Base-by-base conservation (phyloP, 2,329 filamentous ascomycete species). In the Apiospora malaysiana region DNA sequence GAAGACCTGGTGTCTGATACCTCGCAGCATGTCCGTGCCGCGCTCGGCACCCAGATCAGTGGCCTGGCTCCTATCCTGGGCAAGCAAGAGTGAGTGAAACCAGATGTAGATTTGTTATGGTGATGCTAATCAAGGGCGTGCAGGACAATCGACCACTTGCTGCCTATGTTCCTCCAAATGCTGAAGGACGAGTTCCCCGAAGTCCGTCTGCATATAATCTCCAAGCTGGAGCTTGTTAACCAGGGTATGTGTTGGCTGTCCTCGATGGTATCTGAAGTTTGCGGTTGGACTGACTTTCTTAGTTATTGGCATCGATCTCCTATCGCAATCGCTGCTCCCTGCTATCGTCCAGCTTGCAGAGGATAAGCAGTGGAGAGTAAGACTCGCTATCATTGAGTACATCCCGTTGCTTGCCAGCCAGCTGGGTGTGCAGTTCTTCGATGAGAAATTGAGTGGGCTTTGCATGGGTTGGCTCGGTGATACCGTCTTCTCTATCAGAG, bases 401-500 rank as follows among this genome's bases (percentile, higher is more conserved):
- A 98, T 99, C 77, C 96, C 96, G 42, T 89, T 99, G 71, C 90
- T 99, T 72, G 96, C 96, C 69, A 96, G 94, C 79, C 96, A 99
- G 82, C 89, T 99, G 16, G 96, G 96, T 67, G 95, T 98, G 69
- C 91, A 97, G 80, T 99, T 99, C 87, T 99, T 99, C 79, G 95
- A 99, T 77, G 96, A 99, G 84, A 97, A 99, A 85, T 89, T 99
- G 69, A 95, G 94, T 82, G 92, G 91, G 75, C 87, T 99, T 47
- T 99, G 96, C 87, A 98, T 99, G 95, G 93, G 94, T 76, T 99
- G 96, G 96, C 87, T 99, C 43, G 96, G 96, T 73, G 96, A 99
- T 80, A 98, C 96, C 0, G 96, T 99, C 77, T 99, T 98, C 86
- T 98, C 95, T 42, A 99, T 99, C 78, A 91, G 96, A 77, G 96